A percentile compares a stretch with the other conserved stretches of the same genome.
phyloP scores from a whole-genome alignment of 768 basidiomycete species.

The Rubroboletus satanas region DNA sequence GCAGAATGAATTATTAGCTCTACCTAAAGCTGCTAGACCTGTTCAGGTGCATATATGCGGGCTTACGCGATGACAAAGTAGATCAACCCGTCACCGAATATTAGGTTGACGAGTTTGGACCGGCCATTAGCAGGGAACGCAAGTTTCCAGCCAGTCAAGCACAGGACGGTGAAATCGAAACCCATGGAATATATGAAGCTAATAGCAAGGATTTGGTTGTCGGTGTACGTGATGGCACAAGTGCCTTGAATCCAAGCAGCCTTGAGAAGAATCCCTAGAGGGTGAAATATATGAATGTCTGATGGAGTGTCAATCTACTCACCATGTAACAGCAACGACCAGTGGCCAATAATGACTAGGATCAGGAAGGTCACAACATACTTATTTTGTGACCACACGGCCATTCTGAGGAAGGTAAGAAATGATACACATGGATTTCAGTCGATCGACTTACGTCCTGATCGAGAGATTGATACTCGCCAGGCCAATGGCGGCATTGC shows the following conservation, averaged over 20 bases:
- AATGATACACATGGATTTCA: background rate
- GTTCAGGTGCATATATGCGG: conserved; percentile 5
- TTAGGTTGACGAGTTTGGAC: conserved; percentile 54
- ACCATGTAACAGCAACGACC: conserved; percentile 71
- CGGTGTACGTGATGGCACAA: conserved; percentile 57
- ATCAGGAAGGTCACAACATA: conserved; percentile 52
- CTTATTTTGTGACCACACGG: conserved; percentile 61
- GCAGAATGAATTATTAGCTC: conserved; percentile 6
- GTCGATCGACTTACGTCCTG: conserved; percentile 48
- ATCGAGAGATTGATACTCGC: conserved; percentile 70
- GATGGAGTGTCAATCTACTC: background rate
- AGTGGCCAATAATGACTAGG: conserved; percentile 60
- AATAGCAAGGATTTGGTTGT: conserved; percentile 56
- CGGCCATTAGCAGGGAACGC: conserved; percentile 45
- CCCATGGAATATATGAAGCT: conserved; percentile 74
- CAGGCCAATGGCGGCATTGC: conserved; percentile 63
- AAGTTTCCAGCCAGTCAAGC: conserved; percentile 60
- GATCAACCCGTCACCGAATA: conserved; percentile 70
- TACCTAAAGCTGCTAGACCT: background rate
- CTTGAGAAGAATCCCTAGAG: conserved; percentile 53
- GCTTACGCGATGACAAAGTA: conserved; percentile 70
- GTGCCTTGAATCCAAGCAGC: conserved; percentile 50
- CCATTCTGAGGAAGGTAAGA: conserved; percentile 44
- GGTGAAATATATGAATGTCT: background rate
- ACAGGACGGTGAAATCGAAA: conserved; percentile 63